phyloP scores from a whole-genome alignment of 179 eudicot genomes.

The Camellia oleifera region DNA sequence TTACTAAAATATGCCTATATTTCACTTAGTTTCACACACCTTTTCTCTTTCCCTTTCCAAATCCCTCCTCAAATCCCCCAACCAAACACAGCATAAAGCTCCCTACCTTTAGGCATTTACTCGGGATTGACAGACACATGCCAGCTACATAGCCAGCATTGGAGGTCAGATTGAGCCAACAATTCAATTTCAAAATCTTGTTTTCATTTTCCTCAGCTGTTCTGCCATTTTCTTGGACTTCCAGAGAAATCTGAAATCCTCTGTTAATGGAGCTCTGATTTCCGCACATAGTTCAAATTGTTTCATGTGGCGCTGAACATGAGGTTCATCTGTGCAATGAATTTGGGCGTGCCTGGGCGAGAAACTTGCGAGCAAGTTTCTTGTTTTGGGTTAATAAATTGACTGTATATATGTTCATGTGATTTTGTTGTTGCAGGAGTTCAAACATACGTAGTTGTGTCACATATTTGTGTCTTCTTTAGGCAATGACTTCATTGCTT shows the following conservation, averaged over 20 bases:
- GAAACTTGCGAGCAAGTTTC: neutral
- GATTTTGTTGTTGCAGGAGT: neutral
- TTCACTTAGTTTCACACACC: too few species aligned
- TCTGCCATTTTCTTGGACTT: conserved; percentile 14
- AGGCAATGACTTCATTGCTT: conserved; percentile 12
- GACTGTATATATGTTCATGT: too few species aligned
- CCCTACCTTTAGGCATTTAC: neutral
- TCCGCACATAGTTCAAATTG: conserved; percentile 12
- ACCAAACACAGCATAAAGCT: neutral
- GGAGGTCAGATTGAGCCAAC: neutral
- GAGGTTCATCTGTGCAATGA: neutral
- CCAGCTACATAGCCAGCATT: neutral
- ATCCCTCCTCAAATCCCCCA: too few species aligned
- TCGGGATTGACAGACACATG: conserved; percentile 9
- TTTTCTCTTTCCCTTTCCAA: too few species aligned
- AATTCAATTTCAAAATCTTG: neutral
- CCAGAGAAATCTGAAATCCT: conserved; percentile 4
- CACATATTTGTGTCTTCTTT: neutral
- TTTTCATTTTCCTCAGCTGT: neutral
- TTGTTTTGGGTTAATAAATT: neutral
- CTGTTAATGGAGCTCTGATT: neutral
- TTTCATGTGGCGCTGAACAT: conserved; percentile 20
- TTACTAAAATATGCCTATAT: too few species aligned
- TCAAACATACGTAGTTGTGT: neutral
- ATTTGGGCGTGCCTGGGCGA: neutral